Conservation (phyloP, 2,329 filamentous ascomycete genomes). For the Stenocarpella maydis region DNA sequence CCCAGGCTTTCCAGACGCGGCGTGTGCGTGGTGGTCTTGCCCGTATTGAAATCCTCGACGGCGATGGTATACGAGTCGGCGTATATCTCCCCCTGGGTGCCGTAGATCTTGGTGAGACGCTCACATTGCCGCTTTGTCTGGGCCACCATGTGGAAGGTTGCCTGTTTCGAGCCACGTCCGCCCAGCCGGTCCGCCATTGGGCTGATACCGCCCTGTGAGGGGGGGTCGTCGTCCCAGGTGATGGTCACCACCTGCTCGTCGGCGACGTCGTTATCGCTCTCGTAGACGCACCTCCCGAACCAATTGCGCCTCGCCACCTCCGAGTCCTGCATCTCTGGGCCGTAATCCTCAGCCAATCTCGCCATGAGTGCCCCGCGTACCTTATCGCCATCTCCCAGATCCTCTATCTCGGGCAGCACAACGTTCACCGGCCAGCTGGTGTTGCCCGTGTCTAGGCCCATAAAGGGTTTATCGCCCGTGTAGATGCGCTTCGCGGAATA, state of each 20-base stretch:
- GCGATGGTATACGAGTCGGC: constrained; percentile 83
- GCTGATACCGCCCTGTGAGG: constrained; percentile 36
- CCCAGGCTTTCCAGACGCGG: constrained; percentile 68
- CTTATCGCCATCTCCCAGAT: constrained; percentile 58
- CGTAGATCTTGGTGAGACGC: constrained; percentile 85
- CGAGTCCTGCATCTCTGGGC: constrained; percentile 54
- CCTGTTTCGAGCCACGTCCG: constrained; percentile 78
- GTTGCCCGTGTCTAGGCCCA: constrained; percentile 70
- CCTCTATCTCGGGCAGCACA: constrained; percentile 92
- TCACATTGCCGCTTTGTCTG: constrained; percentile 89
- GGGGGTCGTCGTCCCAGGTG: constrained; percentile 79
- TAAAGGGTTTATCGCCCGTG: constrained; percentile 65
- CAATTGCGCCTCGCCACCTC: constrained; percentile 67
- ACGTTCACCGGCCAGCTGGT: constrained; percentile 85
- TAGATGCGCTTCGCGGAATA: constrained; percentile 90
- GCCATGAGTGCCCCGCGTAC: constrained; percentile 54
- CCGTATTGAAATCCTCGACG: constrained; percentile 75
- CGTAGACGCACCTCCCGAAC: constrained; percentile 97
- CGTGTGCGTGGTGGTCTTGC: constrained; percentile 61
- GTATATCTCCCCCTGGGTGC: constrained; percentile 83
- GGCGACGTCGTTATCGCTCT: constrained; percentile 90
- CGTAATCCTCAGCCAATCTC: constrained; percentile 61
- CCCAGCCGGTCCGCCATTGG: constrained; percentile 40
- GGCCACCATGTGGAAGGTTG: constrained; percentile 92
- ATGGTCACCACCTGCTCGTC: constrained; percentile 93